Evolutionary conservation across 2,329 filamentous ascomycete genomes (phyloP).

Genomic region (Scedosporium boydii): DNA sequence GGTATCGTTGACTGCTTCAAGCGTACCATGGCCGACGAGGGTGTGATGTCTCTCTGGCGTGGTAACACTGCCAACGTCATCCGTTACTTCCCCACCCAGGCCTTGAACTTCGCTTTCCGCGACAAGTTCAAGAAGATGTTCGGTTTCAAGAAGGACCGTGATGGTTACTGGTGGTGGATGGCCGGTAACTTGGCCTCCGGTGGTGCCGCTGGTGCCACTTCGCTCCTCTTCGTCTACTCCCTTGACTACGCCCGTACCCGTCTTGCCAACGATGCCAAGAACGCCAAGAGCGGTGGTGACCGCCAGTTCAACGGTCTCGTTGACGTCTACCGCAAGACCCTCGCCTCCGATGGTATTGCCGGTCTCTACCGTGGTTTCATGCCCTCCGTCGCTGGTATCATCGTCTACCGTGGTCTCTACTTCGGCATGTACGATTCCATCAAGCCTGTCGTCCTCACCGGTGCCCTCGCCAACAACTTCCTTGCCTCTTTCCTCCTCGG

Average conservation of each 20-base stretch:
- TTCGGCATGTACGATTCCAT: constrained; percentile 99
- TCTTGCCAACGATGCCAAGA: constrained; percentile 99
- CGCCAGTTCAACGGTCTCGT: constrained; percentile 99
- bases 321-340: constrained; percentile 99
- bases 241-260: constrained; percentile 99
- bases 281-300: constrained; percentile 89
- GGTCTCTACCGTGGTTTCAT: constrained; percentile 99
- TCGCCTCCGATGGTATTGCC: constrained; percentile 94
- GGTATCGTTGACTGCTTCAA: constrained; percentile 94
- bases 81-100: constrained; percentile 99
- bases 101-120: constrained; percentile 99
- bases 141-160: constrained; percentile 99
- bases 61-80: constrained; percentile 99
- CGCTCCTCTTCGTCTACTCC: constrained; percentile 99
- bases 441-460: constrained; percentile 95
- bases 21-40: constrained; percentile 82
- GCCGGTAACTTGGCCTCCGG: constrained; percentile 98
- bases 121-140: constrained; percentile 99
- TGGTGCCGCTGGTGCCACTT: constrained; percentile 99
- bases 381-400: constrained; percentile 97
- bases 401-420: constrained; percentile 99
- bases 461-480: constrained; percentile 94
- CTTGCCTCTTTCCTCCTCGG: constrained; percentile 97
- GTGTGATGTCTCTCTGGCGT: constrained; percentile 93
- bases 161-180: constrained; percentile 99